These are phyloP conservation scores for Calendula officinalis DNA, from an alignment of 129 eudicot species.

Conservation along the genomic window DNA sequence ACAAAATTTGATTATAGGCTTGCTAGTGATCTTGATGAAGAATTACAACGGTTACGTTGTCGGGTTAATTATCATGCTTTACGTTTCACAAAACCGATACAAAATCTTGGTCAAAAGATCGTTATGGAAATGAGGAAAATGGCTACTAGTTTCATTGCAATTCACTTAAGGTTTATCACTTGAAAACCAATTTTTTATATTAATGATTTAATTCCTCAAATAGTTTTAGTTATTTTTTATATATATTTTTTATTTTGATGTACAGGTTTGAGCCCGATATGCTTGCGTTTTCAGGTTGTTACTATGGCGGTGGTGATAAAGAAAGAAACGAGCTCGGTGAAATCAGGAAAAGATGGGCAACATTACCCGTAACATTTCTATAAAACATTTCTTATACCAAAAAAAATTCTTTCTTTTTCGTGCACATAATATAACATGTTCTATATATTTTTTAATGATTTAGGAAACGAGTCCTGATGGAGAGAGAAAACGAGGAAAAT, in stretches of 20 bases:
- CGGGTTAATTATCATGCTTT: constrained; percentile 93
- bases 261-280: constrained; percentile 95
- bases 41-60: constrained; percentile 84
- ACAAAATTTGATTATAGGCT: constrained; percentile 96
- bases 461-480: constrained; percentile 87
- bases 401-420: not conserved
- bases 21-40: constrained; percentile 81
- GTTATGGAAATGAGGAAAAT: constrained; percentile 79
- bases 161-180: constrained; percentile 80
- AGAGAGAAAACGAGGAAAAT: constrained; percentile 89
- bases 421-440: not conserved
- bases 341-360: constrained; percentile 93
- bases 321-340: constrained; percentile 93
- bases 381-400: not conserved
- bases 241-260: not conserved
- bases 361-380: constrained; percentile 75
- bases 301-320: constrained; percentile 97
- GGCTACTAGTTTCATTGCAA: constrained; percentile 79
- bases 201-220: not conserved
- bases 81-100: constrained; percentile 79
- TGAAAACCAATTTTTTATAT: not conserved
- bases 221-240: not conserved
- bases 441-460: constrained; percentile 11
- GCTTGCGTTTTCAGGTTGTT: constrained; percentile 98
- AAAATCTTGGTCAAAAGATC: constrained; percentile 63